Percentiles rank a stretch among this genome's conserved stretches.
phyloP scores from a whole-genome alignment of 2,329 filamentous ascomycete species.

The Westerdykella ornata region DNA sequence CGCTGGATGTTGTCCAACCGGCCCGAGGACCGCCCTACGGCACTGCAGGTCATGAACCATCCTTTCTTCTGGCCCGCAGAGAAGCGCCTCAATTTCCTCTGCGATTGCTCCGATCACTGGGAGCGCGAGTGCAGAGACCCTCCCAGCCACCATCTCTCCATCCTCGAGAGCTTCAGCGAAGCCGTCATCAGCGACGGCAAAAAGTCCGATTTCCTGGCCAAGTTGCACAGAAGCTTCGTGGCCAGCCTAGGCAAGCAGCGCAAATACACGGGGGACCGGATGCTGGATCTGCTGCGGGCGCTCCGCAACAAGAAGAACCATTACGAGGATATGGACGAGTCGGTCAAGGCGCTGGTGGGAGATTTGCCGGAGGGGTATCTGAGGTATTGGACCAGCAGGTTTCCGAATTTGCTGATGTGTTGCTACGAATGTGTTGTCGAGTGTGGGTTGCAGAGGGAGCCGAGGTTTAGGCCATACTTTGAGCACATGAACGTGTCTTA shows the following conservation, averaged over 20 bases:
- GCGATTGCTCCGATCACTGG: slow-evolving; percentile 92
- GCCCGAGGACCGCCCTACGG: slow-evolving; percentile 62
- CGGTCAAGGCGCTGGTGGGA: slow-evolving; percentile 67
- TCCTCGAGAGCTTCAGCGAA: slow-evolving; percentile 48
- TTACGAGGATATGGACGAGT: slow-evolving; percentile 89
- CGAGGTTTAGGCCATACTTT: slow-evolving; percentile 69
- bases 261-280: slow-evolving; percentile 78
- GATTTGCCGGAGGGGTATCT: slow-evolving; percentile 73
- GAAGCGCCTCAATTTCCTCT: slow-evolving; percentile 86
- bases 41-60: slow-evolving; percentile 76
- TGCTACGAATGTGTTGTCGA: slow-evolving; percentile 71
- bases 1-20: slow-evolving; percentile 67
- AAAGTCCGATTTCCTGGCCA: slow-evolving; percentile 68
- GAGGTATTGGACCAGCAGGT: slow-evolving; percentile 72
- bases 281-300: slow-evolving; percentile 82
- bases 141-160: slow-evolving; percentile 59
- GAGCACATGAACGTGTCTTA: slow-evolving; percentile 7
- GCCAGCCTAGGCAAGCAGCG: slow-evolving; percentile 88
- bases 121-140: slow-evolving; percentile 86
- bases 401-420: slow-evolving; percentile 69
- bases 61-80: slow-evolving; percentile 95
- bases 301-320: slow-evolving; percentile 96
- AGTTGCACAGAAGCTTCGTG: slow-evolving; percentile 73
- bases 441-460: slow-evolving; percentile 55
- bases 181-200: slow-evolving; percentile 46